Evolutionary conservation across 1,284 basidiomycete species (phyloP), one percentile per base, ranked within the genome.

Genomic region (Pascua sp.): DNA sequence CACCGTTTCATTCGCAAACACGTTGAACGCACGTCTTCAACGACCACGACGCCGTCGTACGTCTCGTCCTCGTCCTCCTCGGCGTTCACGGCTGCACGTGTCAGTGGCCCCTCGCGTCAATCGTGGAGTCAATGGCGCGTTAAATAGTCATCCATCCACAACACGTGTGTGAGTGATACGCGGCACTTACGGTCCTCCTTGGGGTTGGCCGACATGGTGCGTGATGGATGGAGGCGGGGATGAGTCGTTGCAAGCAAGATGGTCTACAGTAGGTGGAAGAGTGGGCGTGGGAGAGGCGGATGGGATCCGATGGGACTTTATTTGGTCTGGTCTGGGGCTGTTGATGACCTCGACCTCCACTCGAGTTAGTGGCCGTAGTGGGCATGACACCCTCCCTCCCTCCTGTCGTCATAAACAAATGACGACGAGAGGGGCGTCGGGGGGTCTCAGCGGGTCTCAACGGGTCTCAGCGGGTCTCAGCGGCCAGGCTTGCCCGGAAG

Each of bases 101-200:
- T n/a, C 11, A 15, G 15, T 9, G 42, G 15, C 9, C 42, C 9
- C 42, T 43, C 42, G 9, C 11, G 42, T 9, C 17, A 9, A 17
- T 9, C 42, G 10, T 8, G 42, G 10, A 7, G 42, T 7, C 24
- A 32, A 32, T 32, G 24, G 24, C 24, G 24, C 24, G 24, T 32
- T 32, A 4, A 32, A 7, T 32, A 32, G 24, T 32, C 24, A 32
- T 32, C 24, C 24, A 32, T 32, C 24, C 24, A 32, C 24, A 32
- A 32, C 24, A 32, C 24, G 24, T 32, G 24, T 32, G 24, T 32
- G 24, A 7, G 24, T 32, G 24, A 32, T 3, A 7, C 4, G 5
- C 13, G 39, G 8, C 37, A 53, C 51, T 53, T 45, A 53, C 51
- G 32, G 12, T 36, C 40, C 15, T 53, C 44, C 44, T 53, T 52